These are phyloP conservation scores for Biscogniauxia sp. DNA, from an alignment of 2,329 filamentous ascomycete species.

Conservation along the genomic window DNA sequence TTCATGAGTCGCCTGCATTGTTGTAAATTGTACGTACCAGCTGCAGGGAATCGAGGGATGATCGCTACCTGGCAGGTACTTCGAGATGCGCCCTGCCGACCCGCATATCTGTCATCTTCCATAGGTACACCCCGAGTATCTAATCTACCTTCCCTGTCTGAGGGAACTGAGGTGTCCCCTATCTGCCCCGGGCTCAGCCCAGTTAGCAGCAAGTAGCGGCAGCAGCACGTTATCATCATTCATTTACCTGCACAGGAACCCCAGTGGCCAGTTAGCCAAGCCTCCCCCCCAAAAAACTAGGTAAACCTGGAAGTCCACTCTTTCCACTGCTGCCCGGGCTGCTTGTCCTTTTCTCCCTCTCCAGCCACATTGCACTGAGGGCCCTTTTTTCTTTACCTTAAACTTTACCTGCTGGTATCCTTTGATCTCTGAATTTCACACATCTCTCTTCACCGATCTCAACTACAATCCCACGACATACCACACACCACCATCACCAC, in stretches of 20 bases:
- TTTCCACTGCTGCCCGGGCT: not conserved
- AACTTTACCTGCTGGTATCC: slow-evolving; percentile 15
- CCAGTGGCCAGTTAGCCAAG: not conserved
- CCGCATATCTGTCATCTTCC: not conserved
- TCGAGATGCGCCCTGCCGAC: not conserved
- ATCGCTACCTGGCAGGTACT: not conserved
- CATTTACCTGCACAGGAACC: not conserved
- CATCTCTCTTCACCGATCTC: slow-evolving; percentile 34
- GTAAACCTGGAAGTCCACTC: not conserved
- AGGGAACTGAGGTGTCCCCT: not conserved
- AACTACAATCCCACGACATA: slow-evolving; percentile 26
- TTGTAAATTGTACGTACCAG: not conserved
- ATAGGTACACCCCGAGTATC: not conserved
- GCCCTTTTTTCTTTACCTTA: slow-evolving; percentile 27
- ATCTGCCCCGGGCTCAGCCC: not conserved
- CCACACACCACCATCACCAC: slow-evolving; percentile 17
- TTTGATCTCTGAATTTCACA: slow-evolving; percentile 21
- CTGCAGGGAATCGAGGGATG: not conserved
- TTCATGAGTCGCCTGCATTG: slow-evolving; percentile 1
- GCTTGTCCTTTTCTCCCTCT: slow-evolving; percentile 13
- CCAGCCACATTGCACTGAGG: slow-evolving; percentile 31
- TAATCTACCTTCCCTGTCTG: not conserved
- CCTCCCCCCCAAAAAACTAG: slow-evolving; percentile 6
- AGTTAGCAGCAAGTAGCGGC: not conserved
- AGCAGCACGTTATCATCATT: slow-evolving; percentile 1